Conservation (phyloP, 208 protist genomes). For the Naegleria lovaniensis region DNA sequence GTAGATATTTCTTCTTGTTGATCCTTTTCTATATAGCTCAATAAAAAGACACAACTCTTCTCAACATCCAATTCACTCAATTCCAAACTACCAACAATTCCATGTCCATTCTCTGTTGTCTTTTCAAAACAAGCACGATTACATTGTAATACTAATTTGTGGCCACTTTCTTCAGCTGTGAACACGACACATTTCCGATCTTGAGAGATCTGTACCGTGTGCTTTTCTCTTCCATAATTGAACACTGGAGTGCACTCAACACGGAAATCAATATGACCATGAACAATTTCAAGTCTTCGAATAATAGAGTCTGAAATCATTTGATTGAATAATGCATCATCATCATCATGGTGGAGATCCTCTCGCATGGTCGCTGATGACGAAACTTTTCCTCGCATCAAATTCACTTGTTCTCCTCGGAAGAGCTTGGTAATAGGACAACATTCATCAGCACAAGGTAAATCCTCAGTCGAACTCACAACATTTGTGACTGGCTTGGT, state of each 20-base stretch:
- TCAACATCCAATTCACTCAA: neutral
- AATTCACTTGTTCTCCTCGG: no score
- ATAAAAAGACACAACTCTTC: neutral
- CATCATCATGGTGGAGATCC: no score
- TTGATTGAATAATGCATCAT: neutral
- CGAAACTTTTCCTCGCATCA: no score
- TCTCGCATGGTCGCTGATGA: no score
- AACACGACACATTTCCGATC: neutral
- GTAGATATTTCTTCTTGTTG: no score
- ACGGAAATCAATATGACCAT: neutral
- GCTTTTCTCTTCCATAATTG: neutral
- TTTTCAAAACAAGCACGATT: neutral
- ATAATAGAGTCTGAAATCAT: neutral
- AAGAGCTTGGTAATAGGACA: neutral
- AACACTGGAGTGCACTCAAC: neutral
- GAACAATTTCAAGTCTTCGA: constrained; percentile 1
- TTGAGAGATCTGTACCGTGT: neutral
- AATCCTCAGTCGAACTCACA: no score
- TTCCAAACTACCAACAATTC: neutral
- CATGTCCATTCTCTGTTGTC: neutral
- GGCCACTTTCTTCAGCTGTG: neutral
- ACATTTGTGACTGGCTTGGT: neutral
- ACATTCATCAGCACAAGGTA: neutral
- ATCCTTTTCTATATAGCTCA: neutral
- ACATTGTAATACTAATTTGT: neutral